Percentiles rank a stretch among this genome's conserved stretches.
Evolutionary conservation across 129 eudicot species (phyloP).

Genomic region (Flaveria trinervia): DNA sequence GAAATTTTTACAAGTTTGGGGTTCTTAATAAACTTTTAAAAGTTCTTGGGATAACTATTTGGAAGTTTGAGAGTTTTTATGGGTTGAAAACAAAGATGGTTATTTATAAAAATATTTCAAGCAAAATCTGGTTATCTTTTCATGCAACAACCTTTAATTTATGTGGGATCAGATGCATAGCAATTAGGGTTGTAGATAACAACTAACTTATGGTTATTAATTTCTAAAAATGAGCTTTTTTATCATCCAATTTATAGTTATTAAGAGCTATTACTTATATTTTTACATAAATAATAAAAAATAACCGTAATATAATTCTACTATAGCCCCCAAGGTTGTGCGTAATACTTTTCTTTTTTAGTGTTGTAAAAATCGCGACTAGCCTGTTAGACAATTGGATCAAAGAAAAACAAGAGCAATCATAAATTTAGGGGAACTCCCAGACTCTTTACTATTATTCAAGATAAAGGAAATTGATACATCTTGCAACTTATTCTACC

Average conservation of each 20-base stretch:
- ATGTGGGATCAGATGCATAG: neutral
- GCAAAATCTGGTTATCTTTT: neutral
- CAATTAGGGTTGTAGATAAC: neutral
- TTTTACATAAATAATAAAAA: neutral
- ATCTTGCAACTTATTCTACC: too few species aligned
- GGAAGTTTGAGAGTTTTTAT: neutral
- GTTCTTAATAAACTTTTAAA: neutral
- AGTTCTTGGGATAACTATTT: neutral
- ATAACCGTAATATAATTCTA: neutral
- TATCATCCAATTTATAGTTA: neutral
- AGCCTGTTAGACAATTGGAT: too few species aligned
- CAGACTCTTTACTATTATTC: too few species aligned
- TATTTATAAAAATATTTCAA: neutral
- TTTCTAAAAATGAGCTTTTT: neutral
- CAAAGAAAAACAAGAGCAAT: too few species aligned
- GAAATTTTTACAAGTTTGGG: neutral
- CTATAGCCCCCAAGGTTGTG: neutral
- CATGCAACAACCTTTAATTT: neutral
- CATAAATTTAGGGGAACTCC: too few species aligned
- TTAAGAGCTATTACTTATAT: neutral
- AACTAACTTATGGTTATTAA: neutral
- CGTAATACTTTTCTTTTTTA: neutral
- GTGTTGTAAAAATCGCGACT: too few species aligned
- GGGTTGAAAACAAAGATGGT: neutral
- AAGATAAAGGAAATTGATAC: too few species aligned